Conservation (phyloP, 2,329 filamentous ascomycete genomes). For the Diaporthe longicolla region DNA sequence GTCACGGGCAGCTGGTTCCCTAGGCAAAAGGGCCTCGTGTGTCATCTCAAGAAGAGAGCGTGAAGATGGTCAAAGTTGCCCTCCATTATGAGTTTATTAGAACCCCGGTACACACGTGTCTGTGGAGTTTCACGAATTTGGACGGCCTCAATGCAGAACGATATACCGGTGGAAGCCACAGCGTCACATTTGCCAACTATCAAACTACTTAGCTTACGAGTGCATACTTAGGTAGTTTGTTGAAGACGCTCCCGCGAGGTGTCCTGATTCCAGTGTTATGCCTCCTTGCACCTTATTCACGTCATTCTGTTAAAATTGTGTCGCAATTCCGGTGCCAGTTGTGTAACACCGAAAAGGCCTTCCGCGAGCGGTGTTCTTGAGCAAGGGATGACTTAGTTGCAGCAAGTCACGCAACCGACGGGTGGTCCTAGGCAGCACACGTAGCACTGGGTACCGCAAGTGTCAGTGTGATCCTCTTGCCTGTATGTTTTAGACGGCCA, state of each 20-base stretch:
- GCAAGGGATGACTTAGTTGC: neutral
- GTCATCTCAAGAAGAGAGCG: neutral
- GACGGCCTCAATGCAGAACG: too few relatives aligned
- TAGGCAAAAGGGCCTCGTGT: neutral
- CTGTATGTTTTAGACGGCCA: neutral
- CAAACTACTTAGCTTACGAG: neutral
- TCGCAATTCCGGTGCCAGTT: too few relatives aligned
- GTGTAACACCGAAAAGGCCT: too few relatives aligned
- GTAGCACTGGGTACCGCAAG: neutral
- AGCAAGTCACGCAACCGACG: neutral
- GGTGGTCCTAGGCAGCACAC: slow-evolving; percentile 9
- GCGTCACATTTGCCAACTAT: neutral
- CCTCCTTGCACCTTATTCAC: neutral
- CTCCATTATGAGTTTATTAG: neutral
- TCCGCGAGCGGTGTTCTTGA: too few relatives aligned
- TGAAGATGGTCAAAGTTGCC: fast-evolving
- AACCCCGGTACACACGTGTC: too few relatives aligned
- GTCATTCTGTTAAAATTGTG: neutral
- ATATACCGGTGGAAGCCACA: too few relatives aligned
- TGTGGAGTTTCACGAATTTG: too few relatives aligned
- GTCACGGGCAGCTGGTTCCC: neutral
- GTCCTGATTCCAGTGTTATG: neutral
- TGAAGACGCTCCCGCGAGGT: neutral
- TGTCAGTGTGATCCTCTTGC: neutral
- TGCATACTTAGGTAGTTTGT: neutral